Conservation (phyloP, 2,329 filamentous ascomycete genomes). For the Ophiocordyceps camponoti-floridani region DNA sequence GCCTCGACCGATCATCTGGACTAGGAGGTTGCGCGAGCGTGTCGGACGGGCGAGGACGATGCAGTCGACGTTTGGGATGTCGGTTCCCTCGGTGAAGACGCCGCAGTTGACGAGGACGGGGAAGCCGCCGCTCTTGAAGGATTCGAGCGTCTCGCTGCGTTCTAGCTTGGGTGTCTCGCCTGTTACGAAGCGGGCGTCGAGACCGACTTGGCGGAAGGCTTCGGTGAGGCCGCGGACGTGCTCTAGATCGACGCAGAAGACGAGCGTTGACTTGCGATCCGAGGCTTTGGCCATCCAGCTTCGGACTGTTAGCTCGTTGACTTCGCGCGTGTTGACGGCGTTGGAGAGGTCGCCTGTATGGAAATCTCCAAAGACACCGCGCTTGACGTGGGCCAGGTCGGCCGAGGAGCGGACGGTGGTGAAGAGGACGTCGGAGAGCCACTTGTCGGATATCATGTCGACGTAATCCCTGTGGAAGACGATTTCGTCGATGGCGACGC, state of each 20-base stretch:
- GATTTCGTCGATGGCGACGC: constrained; percentile 79
- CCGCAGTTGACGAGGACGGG: constrained; percentile 88
- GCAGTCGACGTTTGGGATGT: constrained; percentile 95
- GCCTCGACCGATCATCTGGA: constrained; percentile 95
- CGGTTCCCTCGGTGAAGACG: constrained; percentile 92
- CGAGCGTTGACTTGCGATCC: constrained; percentile 65
- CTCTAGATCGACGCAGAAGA: constrained; percentile 82
- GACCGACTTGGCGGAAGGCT: constrained; percentile 57
- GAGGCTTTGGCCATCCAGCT: constrained; percentile 68
- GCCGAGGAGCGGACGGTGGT: constrained; percentile 77
- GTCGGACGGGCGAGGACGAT: constrained; percentile 78
- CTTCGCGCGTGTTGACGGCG: constrained; percentile 63
- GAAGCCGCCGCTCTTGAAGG: constrained; percentile 60
- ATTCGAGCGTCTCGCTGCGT: constrained; percentile 51
- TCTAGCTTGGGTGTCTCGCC: constrained; percentile 55
- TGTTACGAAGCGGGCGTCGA: constrained; percentile 78
- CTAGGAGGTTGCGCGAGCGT: constrained; percentile 75
- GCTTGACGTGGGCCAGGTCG: constrained; percentile 55
- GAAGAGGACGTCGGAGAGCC: constrained; percentile 83
- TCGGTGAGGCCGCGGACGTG: constrained; percentile 63
- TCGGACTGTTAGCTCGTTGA: constrained; percentile 71
- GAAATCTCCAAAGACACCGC: constrained; percentile 54
- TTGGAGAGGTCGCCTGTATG: constrained; percentile 57
- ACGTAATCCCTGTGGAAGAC: constrained; percentile 73
- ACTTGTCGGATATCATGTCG: constrained; percentile 66